Base-by-base conservation (phyloP, 116 monocot species). In the Posidonia oceanica region DNA sequence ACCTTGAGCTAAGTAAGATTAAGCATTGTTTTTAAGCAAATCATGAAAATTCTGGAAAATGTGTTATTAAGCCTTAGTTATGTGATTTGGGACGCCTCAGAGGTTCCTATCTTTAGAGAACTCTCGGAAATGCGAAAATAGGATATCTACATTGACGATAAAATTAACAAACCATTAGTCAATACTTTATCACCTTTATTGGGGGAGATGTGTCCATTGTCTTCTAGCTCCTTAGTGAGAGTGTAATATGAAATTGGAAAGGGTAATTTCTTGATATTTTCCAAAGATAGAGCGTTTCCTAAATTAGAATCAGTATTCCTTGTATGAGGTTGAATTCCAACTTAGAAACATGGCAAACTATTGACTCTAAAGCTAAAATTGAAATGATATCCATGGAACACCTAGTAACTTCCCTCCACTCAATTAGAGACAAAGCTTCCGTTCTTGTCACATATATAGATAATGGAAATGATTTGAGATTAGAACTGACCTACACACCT, bases 141-240 rank as follows among this genome's bases (percentile, higher is more conserved):
- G n/a, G n/a, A n/a, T n/a, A n/a, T n/a, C n/a, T n/a, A n/a, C n/a
- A n/a, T n/a, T n/a, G 39, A 68, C 4, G 7, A 61, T 36, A 64
- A 65, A 52, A 72, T 11, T 6, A 44, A 13, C 23, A 22, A 15
- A 66, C 48, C 4, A 29, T 0, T 29, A 29, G 1, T 29, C 29
- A 29, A 29, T 29, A 0, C 29, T 29, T 29, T 66, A 3, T 13
- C 14, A 89, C 97, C 92, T 92, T 76, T 65, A 68, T 80, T 64
- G 67, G 61, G 75, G 57, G 80, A 87, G 75, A 59, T 70, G 82
- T 97, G 92, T 17, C 97, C 92, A 85, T 92, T 97, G 59, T 87
- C 85, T 72, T 85, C 83, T 40, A 97, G 82, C 81, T 74, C 83
- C 17, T 42, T 82, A 48, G 89, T 85, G 58, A 92, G 85, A 5